Conservation (phyloP, 2,329 filamentous ascomycete genomes). For the Claviceps citrina region DNA sequence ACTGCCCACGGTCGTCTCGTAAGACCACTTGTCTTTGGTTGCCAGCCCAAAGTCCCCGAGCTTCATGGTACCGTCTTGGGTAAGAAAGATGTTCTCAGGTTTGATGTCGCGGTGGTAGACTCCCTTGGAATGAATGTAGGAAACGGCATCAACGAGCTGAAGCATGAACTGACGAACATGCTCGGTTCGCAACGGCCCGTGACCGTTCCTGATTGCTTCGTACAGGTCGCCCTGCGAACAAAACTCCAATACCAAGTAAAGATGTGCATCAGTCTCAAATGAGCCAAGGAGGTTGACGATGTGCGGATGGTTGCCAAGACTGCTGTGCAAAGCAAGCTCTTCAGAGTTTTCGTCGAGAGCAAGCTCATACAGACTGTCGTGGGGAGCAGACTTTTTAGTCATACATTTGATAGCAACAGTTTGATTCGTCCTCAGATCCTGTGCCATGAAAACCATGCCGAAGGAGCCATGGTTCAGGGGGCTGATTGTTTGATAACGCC, state of each 20-base stretch:
- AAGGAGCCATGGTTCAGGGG: constrained; percentile 98
- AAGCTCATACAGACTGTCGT: constrained; percentile 45
- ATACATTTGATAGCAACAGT: constrained; percentile 92
- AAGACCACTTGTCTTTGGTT: constrained; percentile 77
- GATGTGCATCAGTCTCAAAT: constrained; percentile 81
- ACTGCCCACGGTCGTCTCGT: constrained; percentile 86
- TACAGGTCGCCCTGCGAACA: constrained; percentile 93
- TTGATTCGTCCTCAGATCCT: constrained; percentile 59
- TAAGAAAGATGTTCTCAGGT: constrained; percentile 96
- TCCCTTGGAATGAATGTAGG: constrained; percentile 78
- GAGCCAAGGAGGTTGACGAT: constrained; percentile 84
- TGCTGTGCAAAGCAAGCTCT: constrained; percentile 64
- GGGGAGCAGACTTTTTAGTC: constrained; percentile 59
- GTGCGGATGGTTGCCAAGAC: constrained; percentile 67
- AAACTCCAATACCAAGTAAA: constrained; percentile 88
- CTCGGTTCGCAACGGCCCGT: constrained; percentile 83
- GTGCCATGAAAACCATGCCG: constrained; percentile 93
- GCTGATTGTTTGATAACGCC: constrained; percentile 79
- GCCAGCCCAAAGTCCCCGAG: constrained; percentile 92
- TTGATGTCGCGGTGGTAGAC: constrained; percentile 98
- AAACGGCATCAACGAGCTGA: constrained; percentile 75
- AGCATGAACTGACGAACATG: constrained; percentile 97
- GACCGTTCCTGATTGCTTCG: constrained; percentile 81
- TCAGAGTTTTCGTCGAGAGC: constrained; percentile 71
- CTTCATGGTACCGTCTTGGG: constrained; percentile 77